Percentiles rank a stretch among this genome's conserved stretches.
Conservation (phyloP, 805 yeast species). For the Yamadazyma olivae region DNA sequence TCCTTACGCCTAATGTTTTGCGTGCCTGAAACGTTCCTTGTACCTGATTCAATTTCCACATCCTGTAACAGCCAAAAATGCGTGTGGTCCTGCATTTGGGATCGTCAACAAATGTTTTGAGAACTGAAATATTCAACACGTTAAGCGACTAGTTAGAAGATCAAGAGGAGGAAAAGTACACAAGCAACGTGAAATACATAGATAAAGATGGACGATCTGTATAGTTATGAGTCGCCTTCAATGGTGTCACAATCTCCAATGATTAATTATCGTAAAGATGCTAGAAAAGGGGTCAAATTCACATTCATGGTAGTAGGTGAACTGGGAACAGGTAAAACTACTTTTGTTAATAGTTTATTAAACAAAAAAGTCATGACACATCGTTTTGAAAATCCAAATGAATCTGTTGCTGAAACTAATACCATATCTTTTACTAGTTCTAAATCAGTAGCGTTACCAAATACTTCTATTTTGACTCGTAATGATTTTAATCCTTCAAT, state of each 20-base stretch:
- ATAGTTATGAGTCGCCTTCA: slow-evolving; percentile 26
- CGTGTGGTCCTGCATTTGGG: too few relatives aligned
- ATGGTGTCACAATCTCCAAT: slow-evolving; percentile 33
- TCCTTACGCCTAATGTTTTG: too few relatives aligned
- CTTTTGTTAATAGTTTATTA: slow-evolving; percentile 66
- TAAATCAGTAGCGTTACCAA: slow-evolving; percentile 50
- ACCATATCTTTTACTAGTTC: slow-evolving; percentile 58
- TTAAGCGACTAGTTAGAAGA: too few relatives aligned
- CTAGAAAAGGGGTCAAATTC: slow-evolving; percentile 70
- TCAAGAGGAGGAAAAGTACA: too few relatives aligned
- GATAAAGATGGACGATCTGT: slow-evolving; percentile 19
- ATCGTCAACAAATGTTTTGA: too few relatives aligned
- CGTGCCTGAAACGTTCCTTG: too few relatives aligned
- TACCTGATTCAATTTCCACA: too few relatives aligned
- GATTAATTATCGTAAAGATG: slow-evolving; percentile 59
- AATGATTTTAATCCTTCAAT: slow-evolving; percentile 56
- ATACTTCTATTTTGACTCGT: slow-evolving; percentile 54
- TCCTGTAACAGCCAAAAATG: too few relatives aligned
- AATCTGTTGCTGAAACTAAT: slow-evolving; percentile 34
- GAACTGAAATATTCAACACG: too few relatives aligned
- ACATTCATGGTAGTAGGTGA: slow-evolving; percentile 72
- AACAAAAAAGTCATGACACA: slow-evolving; percentile 63
- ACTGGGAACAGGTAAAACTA: slow-evolving; percentile 75
- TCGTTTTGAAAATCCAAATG: slow-evolving; percentile 38
- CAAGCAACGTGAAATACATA: too few relatives aligned